Base-by-base conservation (phyloP, 306 rosid species). In the Trichosanthes truncata region DNA sequence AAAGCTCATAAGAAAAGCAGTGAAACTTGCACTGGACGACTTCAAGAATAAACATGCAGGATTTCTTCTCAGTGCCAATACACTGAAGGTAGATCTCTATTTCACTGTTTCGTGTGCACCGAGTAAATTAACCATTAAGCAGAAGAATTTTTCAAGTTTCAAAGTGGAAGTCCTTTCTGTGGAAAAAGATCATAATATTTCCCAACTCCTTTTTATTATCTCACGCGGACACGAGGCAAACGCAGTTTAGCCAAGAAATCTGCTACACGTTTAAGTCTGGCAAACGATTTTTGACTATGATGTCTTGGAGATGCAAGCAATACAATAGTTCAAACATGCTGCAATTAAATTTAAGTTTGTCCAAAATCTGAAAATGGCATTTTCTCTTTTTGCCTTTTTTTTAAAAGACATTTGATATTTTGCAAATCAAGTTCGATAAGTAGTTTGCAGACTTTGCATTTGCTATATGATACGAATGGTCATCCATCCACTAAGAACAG, bases 21-120 rank as follows among this genome's bases (percentile, higher is more conserved):
- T 93, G 51, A 86, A 90, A 80, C 85, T 87, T 77, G 89, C 99
- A 51, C 84, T 93, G 80, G 90, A 93, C 82, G 97, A 93, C 86
- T 83, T 95, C 89, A 95, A 92, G 88, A 89, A 80, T 56, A 93
- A 87, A 77, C 84, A 93, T 80, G 77, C 90, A 0, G 97, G 97
- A 69, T 84, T 82, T 83, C 90, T 95, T 80, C 79, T 93, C 81
- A 95, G 97, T 86, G 89, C 89, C n/a, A 95, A 79, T 48, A 91
- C 93, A 81, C 81, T 88, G 61, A 88, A 90, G 96, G 99, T 93
- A 82, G 66, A 48, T 48, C 76, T 67, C 83, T 80, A 57, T 40
- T 40, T 68, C 73, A 51, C 63, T 36, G 67, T 35, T 3, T 31
- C 1, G 75, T 7, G 60, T 71, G 38, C 15, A 17, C 46, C 45